These are phyloP conservation scores for Candida ponderosae DNA, from an alignment of 805 yeast genomes.

Conservation along the genomic window DNA sequence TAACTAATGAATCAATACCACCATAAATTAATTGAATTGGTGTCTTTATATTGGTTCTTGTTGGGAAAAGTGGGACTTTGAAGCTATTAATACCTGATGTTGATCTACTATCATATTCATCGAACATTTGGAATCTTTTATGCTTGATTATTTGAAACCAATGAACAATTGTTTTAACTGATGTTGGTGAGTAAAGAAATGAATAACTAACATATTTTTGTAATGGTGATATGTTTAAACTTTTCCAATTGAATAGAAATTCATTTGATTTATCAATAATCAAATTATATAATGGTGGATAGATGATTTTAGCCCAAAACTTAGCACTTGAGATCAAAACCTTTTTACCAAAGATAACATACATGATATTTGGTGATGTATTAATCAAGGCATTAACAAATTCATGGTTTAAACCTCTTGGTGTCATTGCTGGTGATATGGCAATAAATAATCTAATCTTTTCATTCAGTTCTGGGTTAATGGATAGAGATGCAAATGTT, in stretches of 20 bases:
- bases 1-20: constrained; percentile 73
- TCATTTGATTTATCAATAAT: constrained; percentile 66
- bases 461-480: constrained; percentile 54
- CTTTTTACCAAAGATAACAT: constrained; percentile 64
- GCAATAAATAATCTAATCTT: constrained; percentile 60
- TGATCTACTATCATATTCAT: constrained; percentile 34
- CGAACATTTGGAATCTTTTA: constrained; percentile 82
- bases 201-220: constrained; percentile 80
- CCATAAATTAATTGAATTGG: constrained; percentile 83
- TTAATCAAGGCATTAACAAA: constrained; percentile 70
- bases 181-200: constrained; percentile 85
- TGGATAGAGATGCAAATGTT: constrained; percentile 77
- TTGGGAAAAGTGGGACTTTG: constrained; percentile 39
- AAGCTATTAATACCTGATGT: constrained; percentile 8
- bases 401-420: constrained; percentile 71
- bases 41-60: constrained; percentile 51
- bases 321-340: constrained; percentile 65
- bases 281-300: constrained; percentile 66
- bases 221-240: constrained; percentile 56
- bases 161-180: constrained; percentile 90
- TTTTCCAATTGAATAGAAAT: constrained; percentile 73
- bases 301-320: constrained; percentile 73
- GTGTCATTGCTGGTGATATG: constrained; percentile 91
- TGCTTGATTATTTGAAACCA: constrained; percentile 88
- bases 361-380: constrained; percentile 70